Evolutionary conservation across 176 grass and related monocot species (phyloP).

Genomic region (Leersia perrieri): DNA sequence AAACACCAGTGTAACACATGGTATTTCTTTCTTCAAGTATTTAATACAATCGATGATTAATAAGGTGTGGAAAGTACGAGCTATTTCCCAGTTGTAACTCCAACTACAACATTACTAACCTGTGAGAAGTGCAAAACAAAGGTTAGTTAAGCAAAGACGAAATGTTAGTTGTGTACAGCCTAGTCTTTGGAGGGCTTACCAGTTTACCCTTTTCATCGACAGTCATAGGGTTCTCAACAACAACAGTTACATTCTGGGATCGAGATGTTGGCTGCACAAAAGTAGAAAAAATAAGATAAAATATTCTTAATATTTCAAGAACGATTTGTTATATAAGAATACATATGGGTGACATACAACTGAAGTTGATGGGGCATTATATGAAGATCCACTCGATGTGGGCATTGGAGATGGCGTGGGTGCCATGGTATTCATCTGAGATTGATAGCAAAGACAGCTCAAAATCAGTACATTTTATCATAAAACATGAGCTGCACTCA

Average conservation of each 20-base stretch:
- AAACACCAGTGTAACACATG: not conserved
- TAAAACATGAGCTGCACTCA: not conserved
- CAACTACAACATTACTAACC: conserved; percentile 93
- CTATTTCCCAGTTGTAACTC: conserved; percentile 78
- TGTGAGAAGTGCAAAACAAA: conserved; percentile 33
- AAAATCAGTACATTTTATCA: conserved; percentile 15
- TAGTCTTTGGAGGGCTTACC: conserved; percentile 43
- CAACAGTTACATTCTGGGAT: conserved; percentile 73
- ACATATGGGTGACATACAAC: conserved; percentile 48
- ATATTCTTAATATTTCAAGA: conserved; percentile 5
- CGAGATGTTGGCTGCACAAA: conserved; percentile 57
- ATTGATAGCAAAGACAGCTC: conserved; percentile 29
- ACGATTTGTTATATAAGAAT: conserved; percentile 14
- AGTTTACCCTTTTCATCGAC: conserved; percentile 89
- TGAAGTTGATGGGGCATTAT: conserved; percentile 54
- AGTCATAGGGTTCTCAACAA: conserved; percentile 93
- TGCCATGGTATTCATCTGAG: conserved; percentile 46
- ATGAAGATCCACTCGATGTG: conserved; percentile 41
- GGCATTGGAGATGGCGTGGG: conserved; percentile 23
- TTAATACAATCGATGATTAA: conserved; percentile 9
- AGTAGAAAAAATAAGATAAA: conserved; percentile 34
- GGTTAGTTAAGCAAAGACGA: not conserved
- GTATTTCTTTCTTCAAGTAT: conserved; percentile 29
- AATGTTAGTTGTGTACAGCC: not conserved
- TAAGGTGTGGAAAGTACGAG: conserved; percentile 2